Percentiles rank a stretch among this genome's conserved stretches.
These are phyloP conservation scores for Cryoendolithus antarcticus DNA, from an alignment of 2,329 filamentous ascomycete species.

Conservation along the genomic window DNA sequence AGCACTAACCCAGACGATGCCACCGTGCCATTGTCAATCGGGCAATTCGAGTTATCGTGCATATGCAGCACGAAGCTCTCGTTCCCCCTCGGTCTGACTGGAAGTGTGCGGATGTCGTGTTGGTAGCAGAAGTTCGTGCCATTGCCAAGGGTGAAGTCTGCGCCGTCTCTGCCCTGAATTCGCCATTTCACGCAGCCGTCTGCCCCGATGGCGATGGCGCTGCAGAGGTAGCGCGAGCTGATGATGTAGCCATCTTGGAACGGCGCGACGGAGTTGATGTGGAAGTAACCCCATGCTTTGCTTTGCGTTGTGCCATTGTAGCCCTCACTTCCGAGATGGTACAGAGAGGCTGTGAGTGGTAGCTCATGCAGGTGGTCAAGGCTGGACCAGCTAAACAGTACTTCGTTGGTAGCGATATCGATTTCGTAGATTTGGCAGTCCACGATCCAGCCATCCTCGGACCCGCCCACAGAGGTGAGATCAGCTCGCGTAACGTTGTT, in stretches of 20 bases:
- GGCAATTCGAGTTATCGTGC: constrained; percentile 35
- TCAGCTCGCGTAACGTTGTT: no score
- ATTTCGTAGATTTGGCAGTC: constrained; percentile 21
- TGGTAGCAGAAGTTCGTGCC: constrained; percentile 33
- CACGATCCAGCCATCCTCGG: no score
- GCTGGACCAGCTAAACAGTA: constrained; percentile 44
- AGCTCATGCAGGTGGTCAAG: constrained; percentile 37
- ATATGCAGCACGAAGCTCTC: constrained; percentile 35
- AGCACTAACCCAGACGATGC: constrained; percentile 5
- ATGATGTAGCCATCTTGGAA: constrained; percentile 36
- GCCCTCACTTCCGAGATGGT: constrained; percentile 28
- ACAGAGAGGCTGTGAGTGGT: constrained; percentile 15
- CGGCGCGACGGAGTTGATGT: constrained; percentile 43
- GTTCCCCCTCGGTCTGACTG: constrained; percentile 21
- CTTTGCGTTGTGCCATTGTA: constrained; percentile 17
- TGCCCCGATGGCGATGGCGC: constrained; percentile 33
- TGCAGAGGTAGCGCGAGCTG: constrained; percentile 35
- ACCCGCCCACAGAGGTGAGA: no score
- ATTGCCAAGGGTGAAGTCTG: constrained; percentile 8
- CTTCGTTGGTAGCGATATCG: constrained; percentile 36
- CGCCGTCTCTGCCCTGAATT: constrained; percentile 15
- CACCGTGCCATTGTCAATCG: constrained; percentile 19
- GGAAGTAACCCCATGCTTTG: constrained; percentile 38
- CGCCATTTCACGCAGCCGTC: constrained; percentile 38
- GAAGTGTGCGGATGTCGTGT: constrained; percentile 33